phyloP scores from a whole-genome alignment of 192 early-diverging fungal species.

The Gamsiella multidivaricata region DNA sequence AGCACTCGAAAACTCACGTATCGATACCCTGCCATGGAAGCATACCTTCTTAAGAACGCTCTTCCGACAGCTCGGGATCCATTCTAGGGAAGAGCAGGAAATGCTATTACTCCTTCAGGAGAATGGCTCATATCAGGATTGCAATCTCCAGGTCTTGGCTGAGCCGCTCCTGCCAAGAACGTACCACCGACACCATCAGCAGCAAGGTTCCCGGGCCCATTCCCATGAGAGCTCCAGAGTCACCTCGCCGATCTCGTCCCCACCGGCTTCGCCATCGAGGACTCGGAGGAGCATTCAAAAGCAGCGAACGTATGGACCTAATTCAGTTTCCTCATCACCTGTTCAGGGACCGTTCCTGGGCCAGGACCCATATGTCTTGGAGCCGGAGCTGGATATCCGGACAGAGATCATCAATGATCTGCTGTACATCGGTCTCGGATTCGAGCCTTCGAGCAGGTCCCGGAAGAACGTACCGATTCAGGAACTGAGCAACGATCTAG shows the following conservation, averaged over 20 bases:
- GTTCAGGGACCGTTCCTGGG: background rate
- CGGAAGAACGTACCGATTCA: constrained; percentile 20
- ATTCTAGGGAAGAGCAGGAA: constrained; percentile 43
- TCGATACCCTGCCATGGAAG: constrained; percentile 51
- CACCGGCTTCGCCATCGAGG: constrained; percentile 28
- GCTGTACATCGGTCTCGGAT: constrained; percentile 49
- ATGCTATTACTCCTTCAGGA: constrained; percentile 43
- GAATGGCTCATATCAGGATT: constrained; percentile 46
- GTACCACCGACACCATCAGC: constrained; percentile 6
- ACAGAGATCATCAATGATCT: constrained; percentile 49
- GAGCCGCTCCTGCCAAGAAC: constrained; percentile 30
- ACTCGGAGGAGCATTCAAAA: constrained; percentile 24
- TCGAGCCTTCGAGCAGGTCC: constrained; percentile 41
- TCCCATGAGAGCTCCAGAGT: constrained; percentile 6
- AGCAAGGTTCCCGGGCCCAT: background rate
- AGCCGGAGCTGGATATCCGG: constrained; percentile 34
- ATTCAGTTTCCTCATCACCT: constrained; percentile 11
- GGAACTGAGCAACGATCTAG: constrained; percentile 12
- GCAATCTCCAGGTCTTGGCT: constrained; percentile 43
- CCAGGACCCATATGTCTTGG: constrained; percentile 3
- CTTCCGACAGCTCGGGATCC: constrained; percentile 41
- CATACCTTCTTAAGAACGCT: constrained; percentile 41
- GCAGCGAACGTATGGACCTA: constrained; percentile 13
- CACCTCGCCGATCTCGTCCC: constrained; percentile 18
- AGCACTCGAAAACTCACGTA: constrained; percentile 23